A percentile compares a stretch with the other conserved stretches of the same genome.
These are phyloP conservation scores for Ophiostoma sp. DNA, from an alignment of 2,329 filamentous ascomycete species.

Conservation along the genomic window DNA sequence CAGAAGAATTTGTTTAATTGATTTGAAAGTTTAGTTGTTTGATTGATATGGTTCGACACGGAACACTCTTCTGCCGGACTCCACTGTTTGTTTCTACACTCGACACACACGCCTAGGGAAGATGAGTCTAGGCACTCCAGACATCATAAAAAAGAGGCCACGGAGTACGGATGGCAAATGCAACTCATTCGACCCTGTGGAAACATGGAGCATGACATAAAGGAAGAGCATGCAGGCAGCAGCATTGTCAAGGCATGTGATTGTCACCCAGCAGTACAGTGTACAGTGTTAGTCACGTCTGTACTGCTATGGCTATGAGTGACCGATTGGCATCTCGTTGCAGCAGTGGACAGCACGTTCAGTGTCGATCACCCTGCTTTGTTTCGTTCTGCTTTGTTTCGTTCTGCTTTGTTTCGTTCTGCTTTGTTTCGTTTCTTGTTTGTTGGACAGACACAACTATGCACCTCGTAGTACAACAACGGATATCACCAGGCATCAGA, in stretches of 20 bases:
- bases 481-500: too few species aligned
- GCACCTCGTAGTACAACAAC: too few species aligned
- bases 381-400: too few species aligned
- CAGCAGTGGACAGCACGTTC: too few species aligned
- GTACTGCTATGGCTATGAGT: too few species aligned
- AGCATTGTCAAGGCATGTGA: background rate
- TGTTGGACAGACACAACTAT: too few species aligned
- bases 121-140: background rate
- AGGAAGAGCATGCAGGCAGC: background rate
- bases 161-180: slow-evolving; percentile 1
- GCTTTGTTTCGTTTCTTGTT: too few species aligned
- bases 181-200: slow-evolving; percentile 3
- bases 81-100: slow-evolving; percentile 13
- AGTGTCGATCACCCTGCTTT: too few species aligned
- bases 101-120: background rate
- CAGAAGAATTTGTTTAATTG: background rate
- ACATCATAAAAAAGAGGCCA: background rate
- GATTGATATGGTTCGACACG: slow-evolving; percentile 21
- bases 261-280: too few species aligned
- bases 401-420: too few species aligned
- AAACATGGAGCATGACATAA: background rate
- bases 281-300: too few species aligned
- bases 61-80: slow-evolving; percentile 21
- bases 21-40: background rate
- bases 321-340: too few species aligned